Conservation (phyloP, 2,329 filamentous ascomycete genomes). For the Calonectria ilicicola region DNA sequence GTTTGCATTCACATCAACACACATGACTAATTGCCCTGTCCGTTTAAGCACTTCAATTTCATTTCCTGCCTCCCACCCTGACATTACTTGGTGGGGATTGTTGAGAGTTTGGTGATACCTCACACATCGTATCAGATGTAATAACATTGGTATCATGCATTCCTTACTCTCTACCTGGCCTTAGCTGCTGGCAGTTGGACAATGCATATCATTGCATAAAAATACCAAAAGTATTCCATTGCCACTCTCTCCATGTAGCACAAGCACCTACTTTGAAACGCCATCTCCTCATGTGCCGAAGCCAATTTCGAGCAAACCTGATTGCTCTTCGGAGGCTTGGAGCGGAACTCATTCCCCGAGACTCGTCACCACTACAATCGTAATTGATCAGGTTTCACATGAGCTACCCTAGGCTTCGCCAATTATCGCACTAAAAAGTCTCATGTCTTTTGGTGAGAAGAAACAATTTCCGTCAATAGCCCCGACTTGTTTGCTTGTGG, state of each 20-base stretch:
- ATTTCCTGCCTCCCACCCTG: background rate
- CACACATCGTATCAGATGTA: background rate
- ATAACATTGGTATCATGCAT: background rate
- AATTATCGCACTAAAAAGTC: background rate
- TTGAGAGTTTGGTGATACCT: background rate
- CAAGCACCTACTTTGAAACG: background rate
- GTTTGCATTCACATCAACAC: background rate
- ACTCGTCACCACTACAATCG: background rate
- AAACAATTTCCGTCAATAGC: background rate
- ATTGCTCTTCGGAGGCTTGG: background rate
- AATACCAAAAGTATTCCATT: background rate
- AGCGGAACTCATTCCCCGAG: constrained; percentile 5
- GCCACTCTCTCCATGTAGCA: background rate
- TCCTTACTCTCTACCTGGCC: background rate
- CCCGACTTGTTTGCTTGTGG: background rate
- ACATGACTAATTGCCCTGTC: too few species aligned
- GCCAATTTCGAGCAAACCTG: constrained; percentile 2
- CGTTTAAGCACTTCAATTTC: background rate
- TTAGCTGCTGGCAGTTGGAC: background rate
- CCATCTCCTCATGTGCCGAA: background rate
- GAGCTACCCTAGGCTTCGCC: background rate
- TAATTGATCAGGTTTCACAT: background rate
- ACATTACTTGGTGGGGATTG: background rate
- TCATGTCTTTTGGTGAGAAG: background rate
- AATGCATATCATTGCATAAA: background rate